A percentile compares a stretch with the other conserved stretches of the same genome.
Conservation (phyloP, 1,139 yeast genomes). For the Suhomyces terraborum region DNA sequence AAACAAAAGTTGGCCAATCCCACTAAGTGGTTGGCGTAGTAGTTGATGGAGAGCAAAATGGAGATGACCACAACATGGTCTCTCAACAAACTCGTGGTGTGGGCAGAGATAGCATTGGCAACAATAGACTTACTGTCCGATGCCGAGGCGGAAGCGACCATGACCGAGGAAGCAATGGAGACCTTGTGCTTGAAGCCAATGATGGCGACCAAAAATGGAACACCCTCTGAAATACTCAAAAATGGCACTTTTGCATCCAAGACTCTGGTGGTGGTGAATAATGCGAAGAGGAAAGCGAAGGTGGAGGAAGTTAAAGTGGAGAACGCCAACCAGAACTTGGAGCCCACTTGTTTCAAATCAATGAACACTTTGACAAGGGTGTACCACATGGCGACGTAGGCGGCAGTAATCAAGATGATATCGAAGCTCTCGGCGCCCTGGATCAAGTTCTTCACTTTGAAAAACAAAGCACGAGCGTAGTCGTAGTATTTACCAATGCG, state of each 20-base stretch:
- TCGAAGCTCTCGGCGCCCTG: slow-evolving; percentile 87
- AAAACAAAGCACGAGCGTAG: slow-evolving; percentile 49
- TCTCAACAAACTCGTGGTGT: slow-evolving; percentile 71
- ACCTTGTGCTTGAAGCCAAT: slow-evolving; percentile 92
- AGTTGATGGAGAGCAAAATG: slow-evolving; percentile 67
- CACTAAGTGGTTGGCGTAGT: slow-evolving; percentile 69
- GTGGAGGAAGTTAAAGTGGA: slow-evolving; percentile 80
- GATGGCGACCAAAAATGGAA: slow-evolving; percentile 90
- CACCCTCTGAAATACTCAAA: slow-evolving; percentile 81
- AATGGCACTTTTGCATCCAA: slow-evolving; percentile 62
- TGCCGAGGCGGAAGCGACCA: slow-evolving; percentile 39
- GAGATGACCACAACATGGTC: slow-evolving; percentile 77
- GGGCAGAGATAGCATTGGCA: slow-evolving; percentile 62
- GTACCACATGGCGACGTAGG: slow-evolving; percentile 89
- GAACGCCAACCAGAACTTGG: slow-evolving; percentile 87
- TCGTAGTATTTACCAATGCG: slow-evolving; percentile 67
- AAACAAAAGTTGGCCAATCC: slow-evolving; percentile 87
- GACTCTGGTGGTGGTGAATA: slow-evolving; percentile 64
- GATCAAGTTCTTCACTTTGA: slow-evolving; percentile 55
- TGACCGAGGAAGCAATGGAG: slow-evolving; percentile 66
- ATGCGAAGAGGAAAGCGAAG: slow-evolving; percentile 84
- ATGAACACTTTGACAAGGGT: slow-evolving; percentile 75
- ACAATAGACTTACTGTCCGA: slow-evolving; percentile 50
- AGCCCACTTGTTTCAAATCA: slow-evolving; percentile 80
- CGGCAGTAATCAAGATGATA: slow-evolving; percentile 74